These are phyloP conservation scores for Plasmodium fragile DNA, from an alignment of 169 alveolate genomes.

Conservation along the genomic window DNA sequence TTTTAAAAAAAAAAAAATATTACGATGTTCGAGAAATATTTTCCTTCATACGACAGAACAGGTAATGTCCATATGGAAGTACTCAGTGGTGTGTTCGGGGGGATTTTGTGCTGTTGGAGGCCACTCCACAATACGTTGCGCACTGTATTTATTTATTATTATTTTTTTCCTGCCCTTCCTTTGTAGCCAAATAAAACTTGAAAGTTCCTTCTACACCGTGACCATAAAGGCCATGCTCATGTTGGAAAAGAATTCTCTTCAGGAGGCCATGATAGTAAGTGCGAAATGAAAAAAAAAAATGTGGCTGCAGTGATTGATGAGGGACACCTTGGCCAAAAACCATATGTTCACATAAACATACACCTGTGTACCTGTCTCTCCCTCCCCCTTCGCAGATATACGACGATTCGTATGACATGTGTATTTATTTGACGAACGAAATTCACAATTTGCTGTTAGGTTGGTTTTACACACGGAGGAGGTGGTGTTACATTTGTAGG, in stretches of 20 bases:
- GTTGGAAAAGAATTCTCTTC: slow-evolving; percentile 48
- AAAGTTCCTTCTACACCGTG: slow-evolving; percentile 67
- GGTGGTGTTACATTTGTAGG: background rate
- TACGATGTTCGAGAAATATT: slow-evolving; percentile 76
- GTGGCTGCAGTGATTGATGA: background rate
- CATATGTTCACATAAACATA: background rate
- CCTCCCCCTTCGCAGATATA: slow-evolving; percentile 46
- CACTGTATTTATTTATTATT: too few species aligned
- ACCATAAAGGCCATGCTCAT: slow-evolving; percentile 74
- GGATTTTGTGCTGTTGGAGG: background rate
- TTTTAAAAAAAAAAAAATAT: slow-evolving; percentile 34
- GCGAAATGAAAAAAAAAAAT: background rate
- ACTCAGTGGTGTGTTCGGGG: background rate
- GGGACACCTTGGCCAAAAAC: background rate
- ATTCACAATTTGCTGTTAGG: slow-evolving; percentile 75
- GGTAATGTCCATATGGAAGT: background rate
- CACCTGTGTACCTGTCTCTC: background rate
- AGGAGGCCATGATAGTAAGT: slow-evolving; percentile 74
- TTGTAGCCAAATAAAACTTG: slow-evolving; percentile 65
- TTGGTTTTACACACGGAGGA: background rate
- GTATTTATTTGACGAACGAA: slow-evolving; percentile 72
- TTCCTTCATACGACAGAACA: slow-evolving; percentile 71
- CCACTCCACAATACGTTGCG: background rate
- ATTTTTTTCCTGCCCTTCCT: slow-evolving; percentile 5
- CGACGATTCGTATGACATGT: slow-evolving; percentile 71